A percentile compares a stretch with the other conserved stretches of the same genome.
phyloP scores from a whole-genome alignment of 768 basidiomycete genomes.

The Agrocybe praecox region DNA sequence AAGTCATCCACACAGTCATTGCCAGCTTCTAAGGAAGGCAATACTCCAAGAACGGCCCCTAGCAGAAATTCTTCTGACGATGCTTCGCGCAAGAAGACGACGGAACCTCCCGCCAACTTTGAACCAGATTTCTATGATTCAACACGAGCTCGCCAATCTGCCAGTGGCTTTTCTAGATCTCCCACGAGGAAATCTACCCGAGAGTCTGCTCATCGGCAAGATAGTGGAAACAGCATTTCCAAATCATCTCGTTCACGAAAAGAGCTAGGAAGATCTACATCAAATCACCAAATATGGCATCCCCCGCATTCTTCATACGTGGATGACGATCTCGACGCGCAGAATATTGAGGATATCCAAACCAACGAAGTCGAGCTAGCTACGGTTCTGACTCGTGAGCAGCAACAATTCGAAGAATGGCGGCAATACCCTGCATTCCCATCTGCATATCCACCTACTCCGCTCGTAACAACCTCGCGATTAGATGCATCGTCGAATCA shows the following conservation, averaged over 20 bases:
- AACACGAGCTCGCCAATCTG: not conserved
- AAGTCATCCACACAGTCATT: not conserved
- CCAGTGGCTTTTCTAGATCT: not conserved
- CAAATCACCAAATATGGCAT: constrained; percentile 56
- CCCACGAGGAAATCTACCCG: constrained; percentile 3
- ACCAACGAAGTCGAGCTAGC: constrained; percentile 6
- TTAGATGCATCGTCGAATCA: constrained; percentile 26
- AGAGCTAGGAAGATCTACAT: constrained; percentile 1
- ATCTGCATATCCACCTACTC: constrained; percentile 77
- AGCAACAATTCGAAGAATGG: constrained; percentile 62
- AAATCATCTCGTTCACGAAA: not conserved
- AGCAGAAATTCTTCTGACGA: constrained; percentile 9
- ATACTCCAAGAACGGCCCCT: not conserved
- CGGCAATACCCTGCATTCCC: constrained; percentile 74
- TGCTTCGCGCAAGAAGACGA: not conserved
- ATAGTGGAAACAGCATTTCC: not conserved
- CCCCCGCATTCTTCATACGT: constrained; percentile 53
- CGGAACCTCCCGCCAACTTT: not conserved
- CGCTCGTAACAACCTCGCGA: constrained; percentile 41
- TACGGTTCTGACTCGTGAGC: constrained; percentile 17
- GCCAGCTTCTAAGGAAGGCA: not conserved
- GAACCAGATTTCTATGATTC: constrained; percentile 13
- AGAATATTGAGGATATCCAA: constrained; percentile 15
- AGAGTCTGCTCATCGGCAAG: not conserved
- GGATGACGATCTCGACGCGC: constrained; percentile 30